A percentile compares a stretch with the other conserved stretches of the same genome.
Evolutionary conservation across 352 stramenopile genomes (phyloP).

Genomic region (Phytophthora nicotianae): DNA sequence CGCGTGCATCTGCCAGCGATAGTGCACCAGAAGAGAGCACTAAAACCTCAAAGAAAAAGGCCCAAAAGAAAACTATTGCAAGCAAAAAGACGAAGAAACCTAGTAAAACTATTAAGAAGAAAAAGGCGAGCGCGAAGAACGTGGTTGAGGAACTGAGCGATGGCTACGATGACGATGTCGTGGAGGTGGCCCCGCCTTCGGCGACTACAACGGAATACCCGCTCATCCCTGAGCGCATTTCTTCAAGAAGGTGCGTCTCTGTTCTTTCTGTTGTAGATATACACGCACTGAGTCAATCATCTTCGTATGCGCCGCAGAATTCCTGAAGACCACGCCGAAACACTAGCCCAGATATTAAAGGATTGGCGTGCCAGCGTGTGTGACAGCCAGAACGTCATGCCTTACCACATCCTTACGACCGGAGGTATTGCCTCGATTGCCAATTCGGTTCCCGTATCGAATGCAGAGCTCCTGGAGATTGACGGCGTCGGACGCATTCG

Average conservation of each 20-base stretch:
- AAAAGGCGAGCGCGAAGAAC: slow-evolving; percentile 40
- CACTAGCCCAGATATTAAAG: slow-evolving; percentile 80
- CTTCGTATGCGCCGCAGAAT: slow-evolving; percentile 46
- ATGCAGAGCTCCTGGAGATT: slow-evolving; percentile 77
- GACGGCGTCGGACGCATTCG: slow-evolving; percentile 83
- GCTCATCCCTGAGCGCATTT: slow-evolving; percentile 55
- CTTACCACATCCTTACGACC: slow-evolving; percentile 87
- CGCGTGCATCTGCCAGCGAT: slow-evolving; percentile 32
- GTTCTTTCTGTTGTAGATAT: background rate
- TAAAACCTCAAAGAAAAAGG: slow-evolving; percentile 45
- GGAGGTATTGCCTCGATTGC: slow-evolving; percentile 81
- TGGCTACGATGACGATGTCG: slow-evolving; percentile 64
- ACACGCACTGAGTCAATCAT: slow-evolving; percentile 1
- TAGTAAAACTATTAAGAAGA: slow-evolving; percentile 39
- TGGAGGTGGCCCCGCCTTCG: slow-evolving; percentile 47
- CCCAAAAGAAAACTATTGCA: slow-evolving; percentile 29
- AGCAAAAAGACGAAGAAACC: slow-evolving; percentile 41
- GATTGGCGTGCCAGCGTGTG: slow-evolving; percentile 88
- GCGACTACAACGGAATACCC: slow-evolving; percentile 45
- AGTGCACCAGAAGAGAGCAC: slow-evolving; percentile 15
- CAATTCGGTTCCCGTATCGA: slow-evolving; percentile 77
- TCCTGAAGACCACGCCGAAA: slow-evolving; percentile 66
- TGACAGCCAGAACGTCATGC: slow-evolving; percentile 87
- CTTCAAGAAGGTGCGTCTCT: slow-evolving; percentile 50
- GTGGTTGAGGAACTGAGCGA: slow-evolving; percentile 66